Base-by-base conservation (phyloP, 2,329 filamentous ascomycete species). In the Niveomyces coronatus region DNA sequence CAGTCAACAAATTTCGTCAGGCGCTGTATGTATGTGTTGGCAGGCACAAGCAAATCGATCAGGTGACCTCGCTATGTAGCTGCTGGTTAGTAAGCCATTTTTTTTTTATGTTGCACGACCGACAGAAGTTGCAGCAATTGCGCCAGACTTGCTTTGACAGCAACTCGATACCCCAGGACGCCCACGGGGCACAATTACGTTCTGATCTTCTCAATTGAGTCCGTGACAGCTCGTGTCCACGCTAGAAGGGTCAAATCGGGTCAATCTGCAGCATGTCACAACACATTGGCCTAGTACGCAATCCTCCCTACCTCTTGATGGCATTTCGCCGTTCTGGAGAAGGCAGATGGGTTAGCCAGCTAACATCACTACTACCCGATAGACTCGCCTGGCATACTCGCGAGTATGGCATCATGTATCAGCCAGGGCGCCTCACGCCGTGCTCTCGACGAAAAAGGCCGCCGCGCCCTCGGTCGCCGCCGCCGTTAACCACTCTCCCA, bases 351-450 rank as follows among this genome's bases (percentile, higher is more conserved):
- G 4, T 9, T n/a, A 16, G 13, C 4, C 19, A 30, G 29, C 30
- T 39, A 29, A 39, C 24, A 6, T n/a, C n/a, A n/a, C 29, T 3
- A 6, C 13, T 24, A 9, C 35, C 24, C 20, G 31, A 30, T 51
- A 96, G 88, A 96, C 91, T 44, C 85, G 85, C 57, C 82, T 98
- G 47, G 89, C 91, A 66, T 98, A 96, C 72, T 88, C 88, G 31
- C 82, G 93, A 53, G 79, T 82, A 67, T 98, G 93, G 91, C 91
- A 98, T 65, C 79, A 84, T 47, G 58, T 78, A 61, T 96, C 71
- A 60, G 91, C 70, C 63, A 85, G 65, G 54, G 70, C 68, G 49
- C 80, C 63, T 60, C 76, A 81, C 53, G 62, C 68, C n/a, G 68
- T 62, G 13, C 74, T 81, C 51, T 77, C 65, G 50, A 79, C 63